Evolutionary conservation across 2,329 filamentous ascomycete genomes (phyloP), one percentile per base, ranked within the genome.

Genomic region (Fusarium mundagurra): DNA sequence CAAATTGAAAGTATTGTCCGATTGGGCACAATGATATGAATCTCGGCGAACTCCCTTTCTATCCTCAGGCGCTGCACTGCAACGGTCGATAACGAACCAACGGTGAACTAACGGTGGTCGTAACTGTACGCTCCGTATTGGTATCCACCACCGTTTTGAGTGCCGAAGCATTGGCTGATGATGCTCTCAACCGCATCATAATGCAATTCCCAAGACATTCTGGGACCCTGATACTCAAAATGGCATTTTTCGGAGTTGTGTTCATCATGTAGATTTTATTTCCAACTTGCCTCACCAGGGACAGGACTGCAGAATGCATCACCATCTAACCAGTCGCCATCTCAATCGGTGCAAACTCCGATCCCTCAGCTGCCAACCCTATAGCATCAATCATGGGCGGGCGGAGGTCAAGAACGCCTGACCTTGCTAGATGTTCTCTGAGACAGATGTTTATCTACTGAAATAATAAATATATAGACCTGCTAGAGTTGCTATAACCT

Each of bases 1-100:
- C 11, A 8, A 27, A n/a, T 39, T 10, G 29, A 24, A 51, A 39
- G 10, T 17, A 18, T 22, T 29, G 4, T 27, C 14, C 24, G 34
- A 54, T 29, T 17, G 11, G 33, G 10, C 13, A 17, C 12, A 2
- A 2, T 9, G 20, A 0, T 2, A 6, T 2, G 12, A 17, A 38
- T 5, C 33, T 39, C 51, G 51, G 51, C 14, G 34, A 54, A 29
- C 24, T 38, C 13, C 4, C 11, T 4, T n/a, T 24, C 18, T 41
- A 11, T n/a, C 14, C 24, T 31, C 16, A n/a, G 34, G 34, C 12
- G 16, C 36, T 48, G 4, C 34, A 18, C 24, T 48, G 9, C 34
- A 61, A 20, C 43, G 29, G 33, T 61, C 7, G 18, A 36, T 48
- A 13, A 29, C 8, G 22, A 22, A 29, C 16, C 7, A 31, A n/a